phyloP scores from a whole-genome alignment of 129 eudicot species.

The Calendula officinalis region DNA sequence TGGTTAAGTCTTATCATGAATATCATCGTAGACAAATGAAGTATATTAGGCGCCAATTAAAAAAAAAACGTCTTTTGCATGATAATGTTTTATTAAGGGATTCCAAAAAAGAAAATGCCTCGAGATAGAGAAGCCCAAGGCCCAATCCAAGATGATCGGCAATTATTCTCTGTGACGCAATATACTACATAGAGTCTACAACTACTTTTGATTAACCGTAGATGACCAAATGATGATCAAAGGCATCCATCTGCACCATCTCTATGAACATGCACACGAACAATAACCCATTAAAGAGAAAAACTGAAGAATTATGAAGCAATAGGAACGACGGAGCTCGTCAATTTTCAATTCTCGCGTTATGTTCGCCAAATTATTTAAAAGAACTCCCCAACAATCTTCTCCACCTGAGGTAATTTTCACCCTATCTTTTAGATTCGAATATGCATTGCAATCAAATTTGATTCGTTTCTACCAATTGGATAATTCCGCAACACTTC shows the following conservation, averaged over 20 bases:
- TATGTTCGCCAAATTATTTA: constrained; percentile 59
- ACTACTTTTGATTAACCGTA: constrained; percentile 15
- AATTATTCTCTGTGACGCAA: constrained; percentile 4
- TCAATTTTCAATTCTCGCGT: constrained; percentile 16
- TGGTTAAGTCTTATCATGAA: too few relatives aligned
- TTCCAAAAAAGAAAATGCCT: too few relatives aligned
- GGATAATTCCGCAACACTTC: neutral
- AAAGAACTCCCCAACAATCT: constrained; percentile 37
- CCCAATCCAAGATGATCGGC: neutral
- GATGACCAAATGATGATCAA: constrained; percentile 15
- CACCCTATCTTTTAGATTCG: constrained; percentile 4
- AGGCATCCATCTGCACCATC: constrained; percentile 12
- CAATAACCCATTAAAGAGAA: constrained; percentile 21
- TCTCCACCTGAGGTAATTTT: constrained; percentile 35
- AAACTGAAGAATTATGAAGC: constrained; percentile 18
- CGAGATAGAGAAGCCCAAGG: neutral
- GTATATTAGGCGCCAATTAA: too few relatives aligned
- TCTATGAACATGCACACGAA: constrained; percentile 13
- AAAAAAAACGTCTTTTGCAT: too few relatives aligned
- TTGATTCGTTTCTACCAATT: constrained; percentile 6
- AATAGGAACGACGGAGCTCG: constrained; percentile 31
- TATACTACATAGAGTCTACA: neutral
- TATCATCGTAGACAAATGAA: too few relatives aligned
- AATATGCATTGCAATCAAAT: constrained; percentile 2
- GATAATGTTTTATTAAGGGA: too few relatives aligned